Evolutionary conservation across 495 filamentous ascomycete genomes (phyloP).

Genomic region (Penicillium taxi): DNA sequence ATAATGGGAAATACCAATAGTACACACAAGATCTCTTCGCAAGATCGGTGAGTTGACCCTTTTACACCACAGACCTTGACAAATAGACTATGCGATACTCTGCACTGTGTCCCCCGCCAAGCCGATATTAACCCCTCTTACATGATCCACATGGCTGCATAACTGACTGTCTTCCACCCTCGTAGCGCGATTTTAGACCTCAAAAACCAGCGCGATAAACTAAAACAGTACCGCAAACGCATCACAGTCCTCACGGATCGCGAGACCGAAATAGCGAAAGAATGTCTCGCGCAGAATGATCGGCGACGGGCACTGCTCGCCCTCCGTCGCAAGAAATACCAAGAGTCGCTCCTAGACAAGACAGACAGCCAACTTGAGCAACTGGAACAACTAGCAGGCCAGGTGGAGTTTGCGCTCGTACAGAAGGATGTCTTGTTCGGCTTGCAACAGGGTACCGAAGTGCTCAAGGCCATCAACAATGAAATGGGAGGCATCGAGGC

Average conservation of each 20-base stretch:
- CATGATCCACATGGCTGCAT: no score
- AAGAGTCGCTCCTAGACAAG: conserved; percentile 80
- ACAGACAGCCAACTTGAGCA: conserved; percentile 87
- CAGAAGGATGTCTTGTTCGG: conserved; percentile 94
- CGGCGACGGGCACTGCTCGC: conserved; percentile 77
- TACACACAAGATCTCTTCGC: conserved; percentile 61
- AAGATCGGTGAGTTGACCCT: conserved; percentile 50
- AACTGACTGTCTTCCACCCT: no score
- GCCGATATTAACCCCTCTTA: no score
- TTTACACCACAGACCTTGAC: no score
- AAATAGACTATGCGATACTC: no score
- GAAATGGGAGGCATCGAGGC: conserved; percentile 95
- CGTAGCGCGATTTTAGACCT: conserved; percentile 92
- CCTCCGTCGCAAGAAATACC: conserved; percentile 92
- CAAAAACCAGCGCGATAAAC: conserved; percentile 93
- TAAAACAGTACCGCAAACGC: conserved; percentile 86
- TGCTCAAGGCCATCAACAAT: conserved; percentile 80
- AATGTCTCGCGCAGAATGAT: conserved; percentile 68
- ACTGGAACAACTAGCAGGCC: conserved; percentile 71
- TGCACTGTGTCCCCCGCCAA: no score
- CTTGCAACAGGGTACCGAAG: conserved; percentile 82
- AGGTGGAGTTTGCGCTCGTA: conserved; percentile 88
- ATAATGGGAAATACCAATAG: conserved; percentile 61
- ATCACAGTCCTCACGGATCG: conserved; percentile 74
- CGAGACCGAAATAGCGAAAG: conserved; percentile 74